Base-by-base conservation (phyloP, 2,329 filamentous ascomycete species). In the Diaporthe ampelina region DNA sequence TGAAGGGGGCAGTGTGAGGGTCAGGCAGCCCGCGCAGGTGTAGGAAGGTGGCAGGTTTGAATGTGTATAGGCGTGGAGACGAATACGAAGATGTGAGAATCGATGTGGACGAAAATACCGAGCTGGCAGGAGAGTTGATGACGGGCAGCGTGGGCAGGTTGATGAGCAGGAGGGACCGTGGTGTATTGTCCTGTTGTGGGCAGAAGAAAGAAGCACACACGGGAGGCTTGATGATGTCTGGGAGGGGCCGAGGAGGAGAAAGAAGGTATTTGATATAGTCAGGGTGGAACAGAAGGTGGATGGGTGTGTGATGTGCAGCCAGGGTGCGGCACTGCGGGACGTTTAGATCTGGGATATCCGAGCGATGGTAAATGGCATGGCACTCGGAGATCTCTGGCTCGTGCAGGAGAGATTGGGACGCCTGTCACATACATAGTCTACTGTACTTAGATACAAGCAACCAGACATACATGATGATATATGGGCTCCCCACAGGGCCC, bases 341-440 rank as follows among this genome's bases (percentile, higher is more conserved):
- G 65, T 43, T 65, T 48, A 73, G 65, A 73, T 73, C 67, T 58
- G 58, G 71, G 69, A 58, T 72, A 68, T 37, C 73, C 65, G n/a
- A 69, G 57, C 52, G 35, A 68, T 68, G 43, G 45, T 40, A 73
- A 75, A 58, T 48, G 54, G 50, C 67, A 72, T 61, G 72, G 52
- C 29, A 72, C 59, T 73, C 52, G 21, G 61, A 74, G 72, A 72
- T 72, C 72, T 71, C 58, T 59, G 52, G 45, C n/a, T 63, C 48
- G 48, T 61, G 74, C 63, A 65, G 67, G 56, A 75, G 56, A 75
- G 74, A 74, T 75, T 73, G 73, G 56, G 70, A 58, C 69, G 61
- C 15, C 45, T 71, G 56, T 61, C 29, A 59, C 26, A 59, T 43
- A 37, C 35, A 45, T 58, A 68, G 6, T 21, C 70, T 63, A 45